Conservation (phyloP, 306 rosid species). For the Rosa persica region DNA sequence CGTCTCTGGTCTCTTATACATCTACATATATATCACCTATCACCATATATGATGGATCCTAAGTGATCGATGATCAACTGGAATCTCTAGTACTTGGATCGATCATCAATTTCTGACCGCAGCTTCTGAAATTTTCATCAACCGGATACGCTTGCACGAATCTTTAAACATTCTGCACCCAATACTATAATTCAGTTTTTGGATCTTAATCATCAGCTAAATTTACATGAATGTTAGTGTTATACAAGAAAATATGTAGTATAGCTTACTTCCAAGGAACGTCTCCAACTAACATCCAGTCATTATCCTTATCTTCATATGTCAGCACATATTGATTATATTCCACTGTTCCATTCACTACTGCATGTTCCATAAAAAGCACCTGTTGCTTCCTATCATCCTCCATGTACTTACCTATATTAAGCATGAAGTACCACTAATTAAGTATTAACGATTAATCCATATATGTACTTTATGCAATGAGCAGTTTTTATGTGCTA, state of each 20-base stretch:
- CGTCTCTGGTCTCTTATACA: not conserved
- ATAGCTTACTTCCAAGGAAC: conserved; percentile 45
- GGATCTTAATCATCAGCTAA: not conserved
- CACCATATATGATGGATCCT: not conserved
- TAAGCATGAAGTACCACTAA: not conserved
- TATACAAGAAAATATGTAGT: not conserved
- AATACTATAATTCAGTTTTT: not conserved
- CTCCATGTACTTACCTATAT: not conserved
- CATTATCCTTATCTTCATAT: conserved; percentile 38
- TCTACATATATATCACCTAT: too few relatives aligned
- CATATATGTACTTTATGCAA: not conserved
- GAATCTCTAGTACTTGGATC: not conserved
- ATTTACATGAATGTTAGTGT: too few relatives aligned
- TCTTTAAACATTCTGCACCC: conserved; percentile 41
- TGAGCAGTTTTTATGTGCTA: not conserved
- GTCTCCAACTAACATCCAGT: conserved; percentile 48
- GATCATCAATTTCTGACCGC: not conserved
- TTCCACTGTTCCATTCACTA: conserved; percentile 22
- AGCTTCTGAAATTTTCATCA: conserved; percentile 42
- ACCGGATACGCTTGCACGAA: conserved; percentile 43
- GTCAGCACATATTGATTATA: conserved; percentile 19
- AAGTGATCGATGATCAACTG: not conserved
- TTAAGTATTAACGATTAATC: not conserved
- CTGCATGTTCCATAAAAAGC: conserved; percentile 13
- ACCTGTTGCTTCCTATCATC: not conserved